phyloP scores from a whole-genome alignment of 78 protist species.

The Ministeria vibrans region DNA sequence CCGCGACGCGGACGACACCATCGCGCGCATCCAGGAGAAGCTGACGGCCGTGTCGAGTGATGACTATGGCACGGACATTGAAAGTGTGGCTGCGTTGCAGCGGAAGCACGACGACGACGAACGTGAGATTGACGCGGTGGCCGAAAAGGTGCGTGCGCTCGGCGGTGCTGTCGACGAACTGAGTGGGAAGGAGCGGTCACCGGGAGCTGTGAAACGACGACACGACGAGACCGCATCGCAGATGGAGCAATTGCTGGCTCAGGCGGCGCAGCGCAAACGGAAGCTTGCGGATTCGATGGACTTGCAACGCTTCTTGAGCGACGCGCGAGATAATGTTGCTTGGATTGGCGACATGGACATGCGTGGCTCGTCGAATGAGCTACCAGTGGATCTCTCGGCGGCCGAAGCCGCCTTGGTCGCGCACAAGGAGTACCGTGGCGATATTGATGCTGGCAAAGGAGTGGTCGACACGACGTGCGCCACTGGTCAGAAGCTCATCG shows the following conservation, averaged over 20 bases:
- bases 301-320: background rate
- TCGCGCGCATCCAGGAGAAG: background rate
- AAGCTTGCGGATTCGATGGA: background rate
- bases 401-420: too few relatives aligned
- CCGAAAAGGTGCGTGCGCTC: background rate
- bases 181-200: background rate
- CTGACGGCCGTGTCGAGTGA: background rate
- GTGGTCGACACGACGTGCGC: too few relatives aligned
- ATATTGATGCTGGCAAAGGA: too few relatives aligned
- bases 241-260: background rate
- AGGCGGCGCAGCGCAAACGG: background rate
- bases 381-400: too few relatives aligned
- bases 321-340: background rate
- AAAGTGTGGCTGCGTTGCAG: background rate
- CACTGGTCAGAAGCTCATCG: background rate
- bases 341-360: background rate
- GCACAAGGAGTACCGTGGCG: too few relatives aligned
- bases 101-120: background rate
- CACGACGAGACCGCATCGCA: too few relatives aligned
- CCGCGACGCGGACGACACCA: conserved; percentile 7
- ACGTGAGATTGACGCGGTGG: background rate
- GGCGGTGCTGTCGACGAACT: background rate
- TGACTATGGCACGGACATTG: background rate
- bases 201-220: too few relatives aligned
- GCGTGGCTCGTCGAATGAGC: too few relatives aligned